These are phyloP conservation scores for Calonectria henricotiae DNA, from an alignment of 2,329 filamentous ascomycete genomes.

Conservation along the genomic window DNA sequence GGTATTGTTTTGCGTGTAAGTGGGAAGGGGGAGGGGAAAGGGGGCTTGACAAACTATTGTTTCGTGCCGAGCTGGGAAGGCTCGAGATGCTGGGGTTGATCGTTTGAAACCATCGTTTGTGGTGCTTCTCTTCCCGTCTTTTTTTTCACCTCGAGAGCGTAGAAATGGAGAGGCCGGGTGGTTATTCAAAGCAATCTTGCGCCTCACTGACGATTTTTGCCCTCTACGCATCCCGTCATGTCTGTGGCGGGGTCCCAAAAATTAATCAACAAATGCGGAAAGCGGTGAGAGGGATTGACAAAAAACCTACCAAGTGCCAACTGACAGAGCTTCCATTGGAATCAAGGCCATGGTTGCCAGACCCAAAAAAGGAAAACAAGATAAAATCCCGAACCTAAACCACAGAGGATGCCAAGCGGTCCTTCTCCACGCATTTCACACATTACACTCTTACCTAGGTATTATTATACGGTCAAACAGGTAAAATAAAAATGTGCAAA, in stretches of 20 bases:
- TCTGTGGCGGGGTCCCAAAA: slow-evolving; percentile 47
- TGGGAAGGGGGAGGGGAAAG: slow-evolving; percentile 10
- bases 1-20: slow-evolving; percentile 2
- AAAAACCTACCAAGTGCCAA: background rate
- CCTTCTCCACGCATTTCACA: too few species aligned
- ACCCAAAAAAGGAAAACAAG: too few species aligned
- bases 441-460: too few species aligned
- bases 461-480: background rate
- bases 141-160: background rate
- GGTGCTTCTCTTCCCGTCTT: background rate
- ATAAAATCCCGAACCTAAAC: too few species aligned
- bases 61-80: slow-evolving; percentile 89
- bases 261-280: slow-evolving; percentile 42
- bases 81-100: slow-evolving; percentile 77
- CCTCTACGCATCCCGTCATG: background rate
- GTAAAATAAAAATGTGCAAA: background rate
- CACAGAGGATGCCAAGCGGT: too few species aligned
- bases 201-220: background rate
- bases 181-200: background rate
- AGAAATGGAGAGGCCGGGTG: background rate
- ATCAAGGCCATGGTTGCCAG: too few species aligned
- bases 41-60: slow-evolving; percentile 79
- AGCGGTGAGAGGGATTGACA: slow-evolving; percentile 48
- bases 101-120: slow-evolving; percentile 43
- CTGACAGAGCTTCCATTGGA: too few species aligned